Base-by-base conservation (phyloP, 306 rosid species). In the Malus sylvestris region DNA sequence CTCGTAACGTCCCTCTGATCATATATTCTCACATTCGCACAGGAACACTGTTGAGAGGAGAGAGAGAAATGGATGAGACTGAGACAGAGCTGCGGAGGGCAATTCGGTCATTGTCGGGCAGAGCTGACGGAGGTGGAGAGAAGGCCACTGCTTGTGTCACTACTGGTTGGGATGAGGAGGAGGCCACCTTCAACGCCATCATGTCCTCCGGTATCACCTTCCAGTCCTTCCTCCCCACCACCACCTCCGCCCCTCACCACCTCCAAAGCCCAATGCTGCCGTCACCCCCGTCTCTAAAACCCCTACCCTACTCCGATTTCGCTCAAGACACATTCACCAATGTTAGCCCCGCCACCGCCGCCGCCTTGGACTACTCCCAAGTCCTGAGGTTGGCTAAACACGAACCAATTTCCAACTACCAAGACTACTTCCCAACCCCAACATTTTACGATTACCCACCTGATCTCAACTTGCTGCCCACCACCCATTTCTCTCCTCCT, bases 141-240 rank as follows among this genome's bases (percentile, higher is more conserved):
- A n/a, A 19, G 13, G 23, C 10, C 29, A 58, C 29, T 2, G 20
- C 22, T 5, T 5, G n/a, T 51, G 8, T 15, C 27, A 8, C 61
- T 57, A 20, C 22, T 9, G 9, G 25, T 20, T 57, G 23, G 35
- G 66, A 22, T 3, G 65, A 23, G 65, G 33, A 35, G 66, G 33
- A 53, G 46, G 68, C 73, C 44, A 61, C 73, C 82, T 69, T 80
- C 60, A 84, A 85, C 65, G 74, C 97, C 35, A 75, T 90, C 78
- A 88, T 89, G 20, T 61, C 66, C 35, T 61, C 66, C 45, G 86
- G 80, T 49, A 38, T 85, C 32, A 85, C 77, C 72, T 82, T 90
- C 30, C 94, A 86, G 32, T 82, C 93, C 0, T 74, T 90, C 20
- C 88, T 88, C 35, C 70, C 80, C 29, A 58, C 19, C 66, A 13